Evolutionary conservation across 78 protist species (phyloP).

Genomic region (Dictyostelium intermedium): DNA sequence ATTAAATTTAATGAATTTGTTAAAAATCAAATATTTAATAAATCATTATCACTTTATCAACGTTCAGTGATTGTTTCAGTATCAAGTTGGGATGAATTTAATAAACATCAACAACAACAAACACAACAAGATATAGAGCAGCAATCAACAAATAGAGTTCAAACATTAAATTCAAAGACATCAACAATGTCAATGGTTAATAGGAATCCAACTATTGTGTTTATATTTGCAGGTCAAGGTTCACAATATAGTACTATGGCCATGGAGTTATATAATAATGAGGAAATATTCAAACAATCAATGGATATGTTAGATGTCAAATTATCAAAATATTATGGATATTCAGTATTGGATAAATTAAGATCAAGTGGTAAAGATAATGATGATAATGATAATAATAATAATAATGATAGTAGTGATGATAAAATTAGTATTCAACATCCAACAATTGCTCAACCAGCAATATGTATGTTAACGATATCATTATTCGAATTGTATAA

Average conservation of each 20-base stretch:
- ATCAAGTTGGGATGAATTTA: not conserved
- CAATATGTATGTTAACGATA: not conserved
- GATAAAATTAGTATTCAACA: not conserved
- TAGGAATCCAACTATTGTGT: not conserved
- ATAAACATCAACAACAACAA: too few species aligned
- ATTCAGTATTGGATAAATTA: not conserved
- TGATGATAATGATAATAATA: too few species aligned
- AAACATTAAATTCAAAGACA: not conserved
- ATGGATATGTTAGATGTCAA: not conserved
- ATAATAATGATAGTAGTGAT: too few species aligned
- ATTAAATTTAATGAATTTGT: conserved; percentile 6
- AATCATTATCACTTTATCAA: not conserved
- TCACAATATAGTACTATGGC: conserved; percentile 6
- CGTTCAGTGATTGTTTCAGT: not conserved
- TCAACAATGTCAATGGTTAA: not conserved
- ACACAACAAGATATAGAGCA: too few species aligned
- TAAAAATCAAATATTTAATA: not conserved
- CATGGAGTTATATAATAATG: not conserved
- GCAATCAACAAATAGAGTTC: not conserved
- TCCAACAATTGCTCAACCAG: not conserved
- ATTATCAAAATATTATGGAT: not conserved
- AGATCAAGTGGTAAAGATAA: too few species aligned
- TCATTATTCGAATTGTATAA: not conserved
- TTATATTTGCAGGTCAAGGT: conserved; percentile 29
- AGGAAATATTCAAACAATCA: not conserved